Base-by-base conservation (phyloP, 768 basidiomycete genomes). In the Sarcomyxa edulis region DNA sequence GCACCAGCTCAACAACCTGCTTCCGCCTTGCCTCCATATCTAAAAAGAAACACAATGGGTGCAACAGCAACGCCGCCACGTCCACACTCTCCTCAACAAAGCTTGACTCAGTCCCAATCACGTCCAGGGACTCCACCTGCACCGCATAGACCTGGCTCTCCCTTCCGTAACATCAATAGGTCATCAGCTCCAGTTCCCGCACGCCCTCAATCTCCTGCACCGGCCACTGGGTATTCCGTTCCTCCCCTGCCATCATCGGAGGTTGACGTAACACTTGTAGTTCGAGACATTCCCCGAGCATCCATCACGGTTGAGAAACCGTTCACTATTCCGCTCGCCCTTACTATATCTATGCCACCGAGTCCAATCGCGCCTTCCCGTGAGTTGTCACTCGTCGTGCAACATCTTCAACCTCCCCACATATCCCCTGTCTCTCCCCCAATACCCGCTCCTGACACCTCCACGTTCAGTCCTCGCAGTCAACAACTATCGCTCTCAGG, bases 21-120 rank as follows among this genome's bases (percentile, higher is more conserved):
- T 1, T 81, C 85, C n/a, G 86, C 89, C 2, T 60, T 90, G 15
- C 89, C 87, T 0, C 68, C 76, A 6, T 76, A 91, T 57, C 65
- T 91, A n/a, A 87, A 88, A 50, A 76, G 80, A 15, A 58, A 60
- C 12, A 49, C 64, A 5, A 62, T 64, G 7, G 56, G 61, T 2
- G 38, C 59, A 1, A 54, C 64, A 9, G 54, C 56, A 11, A 52
- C 54, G 16, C 68, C 75, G 11, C 65, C 72, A 11, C 68, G 81
- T 8, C 71, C 78, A 5, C 73, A 68, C n/a, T 79, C 83, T 7
- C 77, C 81, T 7, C 75, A 76, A 37, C 61, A 67, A 1, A 59
- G 61, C 23, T n/a, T n/a, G n/a, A n/a, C n/a, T n/a, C n/a, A n/a
- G n/a, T n/a, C n/a, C n/a, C 61, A 62, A 31, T 69, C 69, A 23